phyloP scores from a whole-genome alignment of 2,329 filamentous ascomycete genomes.

The Trichoderma endophyticum region DNA sequence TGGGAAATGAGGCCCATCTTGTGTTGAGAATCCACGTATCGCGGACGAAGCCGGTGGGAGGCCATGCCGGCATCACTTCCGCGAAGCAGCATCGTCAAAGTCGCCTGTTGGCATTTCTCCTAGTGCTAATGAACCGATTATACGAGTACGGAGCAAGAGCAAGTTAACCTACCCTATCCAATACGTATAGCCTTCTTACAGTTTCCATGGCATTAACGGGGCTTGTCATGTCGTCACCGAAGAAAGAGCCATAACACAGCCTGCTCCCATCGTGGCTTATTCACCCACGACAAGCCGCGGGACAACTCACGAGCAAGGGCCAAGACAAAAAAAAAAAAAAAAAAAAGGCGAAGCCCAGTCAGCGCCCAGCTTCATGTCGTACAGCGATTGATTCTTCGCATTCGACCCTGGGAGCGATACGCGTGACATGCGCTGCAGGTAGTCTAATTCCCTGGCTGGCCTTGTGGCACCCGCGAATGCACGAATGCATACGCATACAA shows the following conservation, averaged over 20 bases:
- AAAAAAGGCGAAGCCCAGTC: not conserved
- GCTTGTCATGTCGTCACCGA: not conserved
- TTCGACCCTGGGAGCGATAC: not conserved
- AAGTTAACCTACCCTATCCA: not conserved
- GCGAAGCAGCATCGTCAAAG: not conserved
- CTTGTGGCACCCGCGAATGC: not conserved
- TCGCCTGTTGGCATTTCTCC: not conserved
- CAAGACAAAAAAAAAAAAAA: not conserved
- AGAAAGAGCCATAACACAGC: not conserved
- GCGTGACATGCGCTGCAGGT: not conserved
- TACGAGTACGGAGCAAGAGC: not conserved
- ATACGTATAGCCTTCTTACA: not conserved
- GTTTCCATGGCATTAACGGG: not conserved
- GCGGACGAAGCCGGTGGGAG: conserved; percentile 4
- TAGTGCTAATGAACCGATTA: not conserved
- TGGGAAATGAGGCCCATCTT: not conserved
- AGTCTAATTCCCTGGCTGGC: not conserved
- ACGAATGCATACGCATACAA: not conserved
- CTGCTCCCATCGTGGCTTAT: not conserved
- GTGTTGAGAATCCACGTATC: not conserved
- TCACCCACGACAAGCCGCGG: not conserved
- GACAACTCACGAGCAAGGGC: not conserved
- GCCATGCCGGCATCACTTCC: conserved; percentile 8
- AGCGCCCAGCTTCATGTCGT: not conserved
- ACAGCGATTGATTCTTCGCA: not conserved